Base-by-base conservation (phyloP, 2,329 filamentous ascomycete genomes). In the Xylaria sp. region DNA sequence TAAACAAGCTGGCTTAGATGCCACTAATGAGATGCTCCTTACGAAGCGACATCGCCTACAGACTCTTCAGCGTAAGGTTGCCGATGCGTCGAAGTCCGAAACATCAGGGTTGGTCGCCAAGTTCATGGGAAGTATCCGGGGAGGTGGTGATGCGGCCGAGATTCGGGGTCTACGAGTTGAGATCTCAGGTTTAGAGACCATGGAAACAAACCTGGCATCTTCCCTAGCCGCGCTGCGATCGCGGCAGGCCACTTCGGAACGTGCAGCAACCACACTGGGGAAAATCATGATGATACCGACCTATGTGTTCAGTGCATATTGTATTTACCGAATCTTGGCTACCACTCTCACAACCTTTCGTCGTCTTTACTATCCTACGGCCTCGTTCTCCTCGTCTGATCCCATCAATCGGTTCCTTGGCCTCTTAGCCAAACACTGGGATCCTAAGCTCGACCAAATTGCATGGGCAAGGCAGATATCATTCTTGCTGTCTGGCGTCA, bases 391-490 rank as follows among this genome's bases (percentile, higher is more conserved):
- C 34, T 84, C 84, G 56, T 87, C 86, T 13, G 92, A 96, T 70
- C 91, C 91, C 0, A 89, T 96, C 71, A 95, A 89, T 76, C 89
- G 91, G 64, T 81, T 93, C 62, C 83, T 96, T 7, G 89, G 90
- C 4, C 80, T 95, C 10, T 76, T 96, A 16, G 90, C 90, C 3
- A 87, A 88, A 58, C 90, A 95, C 75, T 92, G 90, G 83, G 90
- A 95, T 70, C 89, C 90, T 2, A 84, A 87, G 61, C 82, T 96
- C 30, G 89, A 96, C 74, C 89, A 91, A 69, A 82, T 85, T 9
- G 89, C 90, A 8, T 95, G 91, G 90, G 87, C 89, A 19, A 87
- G 90, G 35, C 89, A 91, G 70, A 92, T 95, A 65, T 91, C 88
- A 60, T 95, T 96, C 74, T 77, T 91, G 19, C 80, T 96, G 3